These are phyloP conservation scores for Claviceps sp. DNA, from an alignment of 2,329 filamentous ascomycete species.

Conservation along the genomic window DNA sequence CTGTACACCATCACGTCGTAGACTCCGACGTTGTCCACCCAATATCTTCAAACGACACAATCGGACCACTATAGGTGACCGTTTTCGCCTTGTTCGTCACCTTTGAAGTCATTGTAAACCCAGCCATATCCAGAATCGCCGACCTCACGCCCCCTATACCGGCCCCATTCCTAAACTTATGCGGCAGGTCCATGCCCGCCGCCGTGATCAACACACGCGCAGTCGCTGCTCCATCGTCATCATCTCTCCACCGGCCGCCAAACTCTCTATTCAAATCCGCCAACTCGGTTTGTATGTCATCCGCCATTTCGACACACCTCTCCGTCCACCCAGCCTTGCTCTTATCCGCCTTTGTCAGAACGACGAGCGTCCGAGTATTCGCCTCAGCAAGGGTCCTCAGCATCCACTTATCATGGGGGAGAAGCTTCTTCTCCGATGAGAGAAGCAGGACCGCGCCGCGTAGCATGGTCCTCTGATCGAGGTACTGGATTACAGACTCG, in stretches of 20 bases:
- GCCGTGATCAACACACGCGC: conserved; percentile 23
- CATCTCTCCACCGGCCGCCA: conserved; percentile 16
- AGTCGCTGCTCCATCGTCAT: conserved; percentile 13
- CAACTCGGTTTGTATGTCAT: conserved; percentile 16
- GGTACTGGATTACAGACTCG: conserved; percentile 35
- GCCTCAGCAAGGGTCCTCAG: conserved; percentile 32
- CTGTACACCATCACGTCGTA: too few species aligned
- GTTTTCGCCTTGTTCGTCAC: conserved; percentile 23
- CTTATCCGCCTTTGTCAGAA: conserved; percentile 47
- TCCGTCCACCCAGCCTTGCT: conserved; percentile 17
- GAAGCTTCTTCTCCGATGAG: conserved; percentile 38
- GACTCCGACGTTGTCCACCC: conserved; percentile 15
- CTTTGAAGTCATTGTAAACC: conserved; percentile 17
- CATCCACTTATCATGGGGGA: conserved; percentile 33
- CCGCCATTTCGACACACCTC: conserved; percentile 15
- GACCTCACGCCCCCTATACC: conserved; percentile 27
- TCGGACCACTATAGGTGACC: conserved; percentile 20
- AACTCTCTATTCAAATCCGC: conserved; percentile 10
- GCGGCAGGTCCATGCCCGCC: conserved; percentile 21
- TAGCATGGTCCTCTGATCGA: conserved; percentile 31
- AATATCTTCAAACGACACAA: conserved; percentile 27
- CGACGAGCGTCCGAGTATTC: conserved; percentile 32
- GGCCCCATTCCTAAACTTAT: conserved; percentile 19
- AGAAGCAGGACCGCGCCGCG: conserved; percentile 40
- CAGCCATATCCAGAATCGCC: conserved; percentile 28